Conservation (phyloP, 2,329 filamentous ascomycete species). For the Colletotrichum costaricense region DNA sequence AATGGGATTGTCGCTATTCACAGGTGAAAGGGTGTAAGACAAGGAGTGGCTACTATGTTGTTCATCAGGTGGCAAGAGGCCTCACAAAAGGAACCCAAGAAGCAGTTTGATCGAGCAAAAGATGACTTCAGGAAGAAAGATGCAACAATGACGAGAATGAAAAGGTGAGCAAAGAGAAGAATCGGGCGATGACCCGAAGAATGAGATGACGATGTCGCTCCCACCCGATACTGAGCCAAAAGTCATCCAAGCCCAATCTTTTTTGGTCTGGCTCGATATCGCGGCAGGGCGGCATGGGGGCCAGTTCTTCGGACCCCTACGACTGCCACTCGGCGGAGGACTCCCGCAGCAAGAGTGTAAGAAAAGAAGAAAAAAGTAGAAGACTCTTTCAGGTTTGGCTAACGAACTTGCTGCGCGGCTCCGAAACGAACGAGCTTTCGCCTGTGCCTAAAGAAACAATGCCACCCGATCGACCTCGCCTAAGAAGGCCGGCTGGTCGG, state of each 20-base stretch:
- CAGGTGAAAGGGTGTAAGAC: neutral
- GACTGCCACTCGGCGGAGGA: conserved; percentile 28
- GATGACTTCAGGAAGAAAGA: conserved; percentile 21
- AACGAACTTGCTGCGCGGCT: conserved; percentile 9
- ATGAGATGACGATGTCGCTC: conserved; percentile 35
- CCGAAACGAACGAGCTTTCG: conserved; percentile 17
- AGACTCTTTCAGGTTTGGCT: neutral
- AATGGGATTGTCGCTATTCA: conserved; percentile 31
- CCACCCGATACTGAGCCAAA: conserved; percentile 17
- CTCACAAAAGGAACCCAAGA: conserved; percentile 19
- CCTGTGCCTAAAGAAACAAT: conserved; percentile 11
- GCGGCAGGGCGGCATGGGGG: conserved; percentile 29
- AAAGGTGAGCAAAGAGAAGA: conserved; percentile 2
- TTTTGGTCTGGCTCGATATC: conserved; percentile 8
- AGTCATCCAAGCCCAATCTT: conserved; percentile 25
- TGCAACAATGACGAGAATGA: neutral
- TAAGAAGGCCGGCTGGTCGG: conserved; percentile 12
- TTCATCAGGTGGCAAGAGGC: conserved; percentile 13
- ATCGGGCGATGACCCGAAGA: conserved; percentile 29
- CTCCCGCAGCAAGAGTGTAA: neutral
- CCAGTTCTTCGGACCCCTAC: conserved; percentile 1
- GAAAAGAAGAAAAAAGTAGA: neutral
- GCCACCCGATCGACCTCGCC: conserved; percentile 22
- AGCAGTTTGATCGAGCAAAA: conserved; percentile 20
- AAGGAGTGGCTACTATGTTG: conserved; percentile 8